Evolutionary conservation across 805 yeast genomes (phyloP), one percentile per base, ranked within the genome.

Genomic region (Nakazawaea wyomingensis): DNA sequence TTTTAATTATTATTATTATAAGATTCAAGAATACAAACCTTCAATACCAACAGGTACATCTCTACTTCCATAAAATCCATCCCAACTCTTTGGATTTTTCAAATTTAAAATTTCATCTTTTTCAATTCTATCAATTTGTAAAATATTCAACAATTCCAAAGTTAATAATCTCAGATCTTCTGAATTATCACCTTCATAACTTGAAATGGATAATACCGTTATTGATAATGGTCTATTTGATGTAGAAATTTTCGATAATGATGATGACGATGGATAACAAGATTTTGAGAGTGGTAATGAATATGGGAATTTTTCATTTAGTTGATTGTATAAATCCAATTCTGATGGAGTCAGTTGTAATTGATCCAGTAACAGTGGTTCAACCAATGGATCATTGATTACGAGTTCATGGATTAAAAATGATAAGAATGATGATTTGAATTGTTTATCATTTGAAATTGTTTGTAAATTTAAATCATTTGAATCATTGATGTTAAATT

Each of bases 141-240:
- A 36, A 14, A 26, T 24, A 29, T 60, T 58, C 10, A 28, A 20
- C 29, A 34, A 33, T 20, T 31, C 40, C 4, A 49, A 48, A 2
- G 85, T 79, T 47, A 83, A 60, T 8, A 56, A 48, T 34, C 66
- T 66, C 6, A 95, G 93, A 58, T 89, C 96, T 17, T 60, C 55
- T 22, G 81, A 74, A 59, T 91, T 91, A 60, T 90, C 97, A 27
- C 98, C 97, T 58, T 90, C 97, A 60, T 86, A 88, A 1, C 83
- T 95, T 56, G 72, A 80, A 14, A 76, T 67, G 11, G 57, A 50
- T 11, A 59, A 35, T 2, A 52, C 41, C 4, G 45, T 27, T 2
- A 34, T 16, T 4, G 28, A 21, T 24, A 20, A 29, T 11, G 27
- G 8, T 24, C 11, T 8, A 24, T 11, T 24, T 24, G 3, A 3